Conservation (phyloP, 2,329 filamentous ascomycete species). For the Penicillium brasilianum region DNA sequence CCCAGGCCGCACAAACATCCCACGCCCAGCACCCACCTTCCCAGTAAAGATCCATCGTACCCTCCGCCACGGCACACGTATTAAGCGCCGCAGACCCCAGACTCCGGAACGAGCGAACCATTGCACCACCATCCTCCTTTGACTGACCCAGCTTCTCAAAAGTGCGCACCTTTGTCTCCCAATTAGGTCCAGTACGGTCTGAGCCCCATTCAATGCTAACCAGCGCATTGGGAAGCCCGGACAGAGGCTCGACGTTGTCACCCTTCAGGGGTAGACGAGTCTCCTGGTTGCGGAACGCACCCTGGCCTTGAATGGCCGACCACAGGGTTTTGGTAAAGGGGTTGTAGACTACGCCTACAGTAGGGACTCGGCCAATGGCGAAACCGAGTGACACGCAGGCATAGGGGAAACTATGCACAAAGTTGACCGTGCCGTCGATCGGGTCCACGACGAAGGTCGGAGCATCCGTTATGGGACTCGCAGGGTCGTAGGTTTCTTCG, state of each 20-base stretch:
- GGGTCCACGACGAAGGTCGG: conserved; percentile 69
- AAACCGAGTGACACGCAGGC: conserved; percentile 65
- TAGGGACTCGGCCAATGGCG: conserved; percentile 55
- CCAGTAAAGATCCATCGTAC: conserved; percentile 66
- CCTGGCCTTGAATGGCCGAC: conserved; percentile 60
- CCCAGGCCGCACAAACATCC: conserved; percentile 69
- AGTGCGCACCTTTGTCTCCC: conserved; percentile 60
- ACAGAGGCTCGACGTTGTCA: conserved; percentile 50
- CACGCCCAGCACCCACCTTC: conserved; percentile 69
- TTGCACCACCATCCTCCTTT: conserved; percentile 62
- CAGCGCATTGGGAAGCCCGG: conserved; percentile 56
- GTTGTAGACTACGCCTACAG: conserved; percentile 66
- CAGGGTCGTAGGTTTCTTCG: conserved; percentile 65
- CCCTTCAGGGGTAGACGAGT: conserved; percentile 54
- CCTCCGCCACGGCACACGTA: conserved; percentile 63
- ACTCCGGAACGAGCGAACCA: conserved; percentile 64
- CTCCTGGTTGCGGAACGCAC: conserved; percentile 54
- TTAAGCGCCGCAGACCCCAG: conserved; percentile 66
- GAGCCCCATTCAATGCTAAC: conserved; percentile 67
- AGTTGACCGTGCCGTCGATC: conserved; percentile 69
- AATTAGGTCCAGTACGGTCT: conserved; percentile 62
- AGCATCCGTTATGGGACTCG: conserved; percentile 54
- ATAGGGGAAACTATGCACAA: conserved; percentile 65
- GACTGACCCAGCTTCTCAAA: conserved; percentile 55
- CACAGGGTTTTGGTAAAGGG: conserved; percentile 63